These are phyloP conservation scores for Rhizopogon sp. DNA, from an alignment of 768 basidiomycete species.

Conservation along the genomic window DNA sequence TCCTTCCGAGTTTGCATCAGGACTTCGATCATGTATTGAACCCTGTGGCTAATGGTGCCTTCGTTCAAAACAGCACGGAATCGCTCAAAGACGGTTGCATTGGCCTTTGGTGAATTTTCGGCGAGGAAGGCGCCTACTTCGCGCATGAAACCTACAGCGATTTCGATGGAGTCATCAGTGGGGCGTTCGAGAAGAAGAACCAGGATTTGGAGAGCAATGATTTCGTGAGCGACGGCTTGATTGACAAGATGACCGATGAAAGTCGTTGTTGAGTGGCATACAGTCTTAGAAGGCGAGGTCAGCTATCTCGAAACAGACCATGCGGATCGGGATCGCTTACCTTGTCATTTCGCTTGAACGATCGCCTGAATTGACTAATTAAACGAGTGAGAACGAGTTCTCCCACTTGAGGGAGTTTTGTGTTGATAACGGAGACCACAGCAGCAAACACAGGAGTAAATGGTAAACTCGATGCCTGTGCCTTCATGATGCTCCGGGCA, in stretches of 20 bases:
- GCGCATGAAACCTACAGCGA: constrained; percentile 95
- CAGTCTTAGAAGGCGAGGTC: constrained; percentile 46
- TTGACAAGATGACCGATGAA: constrained; percentile 92
- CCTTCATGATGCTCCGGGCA: constrained; percentile 94
- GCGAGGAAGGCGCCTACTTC: constrained; percentile 94
- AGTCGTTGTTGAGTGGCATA: constrained; percentile 90
- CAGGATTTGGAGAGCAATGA: constrained; percentile 92
- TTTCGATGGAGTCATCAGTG: constrained; percentile 97
- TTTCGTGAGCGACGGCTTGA: constrained; percentile 89
- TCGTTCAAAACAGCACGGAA: constrained; percentile 97
- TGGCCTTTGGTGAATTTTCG: constrained; percentile 93
- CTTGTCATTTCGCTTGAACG: constrained; percentile 98
- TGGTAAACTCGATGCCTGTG: constrained; percentile 93
- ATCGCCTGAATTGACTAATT: constrained; percentile 90
- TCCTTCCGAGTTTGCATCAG: constrained; percentile 99
- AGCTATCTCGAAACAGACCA: not conserved
- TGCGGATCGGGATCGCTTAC: constrained; percentile 36
- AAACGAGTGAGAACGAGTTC: constrained; percentile 86
- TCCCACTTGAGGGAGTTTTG: constrained; percentile 94
- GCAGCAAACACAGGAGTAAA: constrained; percentile 98
- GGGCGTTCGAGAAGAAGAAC: constrained; percentile 93
- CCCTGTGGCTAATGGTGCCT: constrained; percentile 89
- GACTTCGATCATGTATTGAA: constrained; percentile 99
- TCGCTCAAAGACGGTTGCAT: constrained; percentile 91
- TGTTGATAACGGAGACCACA: constrained; percentile 91